phyloP scores from a whole-genome alignment of 2,329 filamentous ascomycete species.

The Ceratocystis colombiana region DNA sequence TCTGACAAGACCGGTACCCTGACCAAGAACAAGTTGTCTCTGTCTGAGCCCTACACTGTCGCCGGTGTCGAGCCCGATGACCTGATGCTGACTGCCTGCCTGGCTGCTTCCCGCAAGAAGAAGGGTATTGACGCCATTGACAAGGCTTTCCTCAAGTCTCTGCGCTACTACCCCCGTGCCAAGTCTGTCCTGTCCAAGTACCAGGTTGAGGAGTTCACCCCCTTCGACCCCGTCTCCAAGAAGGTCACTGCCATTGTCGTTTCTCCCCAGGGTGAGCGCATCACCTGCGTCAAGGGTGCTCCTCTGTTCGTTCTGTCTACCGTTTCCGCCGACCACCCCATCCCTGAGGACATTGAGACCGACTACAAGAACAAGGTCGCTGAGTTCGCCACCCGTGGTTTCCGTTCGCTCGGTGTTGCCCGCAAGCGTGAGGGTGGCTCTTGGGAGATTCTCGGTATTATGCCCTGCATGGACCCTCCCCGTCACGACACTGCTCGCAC shows the following conservation, averaged over 20 bases:
- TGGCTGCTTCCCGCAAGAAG: slow-evolving; percentile 86
- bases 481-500: slow-evolving; percentile 85
- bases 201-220: slow-evolving; percentile 73
- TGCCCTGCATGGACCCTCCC: slow-evolving; percentile 87
- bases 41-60: slow-evolving; percentile 75
- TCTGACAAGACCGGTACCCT: slow-evolving; percentile 90
- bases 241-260: slow-evolving; percentile 79
- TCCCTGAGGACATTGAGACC: slow-evolving; percentile 65
- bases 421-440: slow-evolving; percentile 71
- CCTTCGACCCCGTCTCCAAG: slow-evolving; percentile 88
- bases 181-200: slow-evolving; percentile 74
- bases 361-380: slow-evolving; percentile 89
- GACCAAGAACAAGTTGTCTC: slow-evolving; percentile 87
- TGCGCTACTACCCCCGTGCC: slow-evolving; percentile 71
- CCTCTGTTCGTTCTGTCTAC: slow-evolving; percentile 80
- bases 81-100: slow-evolving; percentile 82
- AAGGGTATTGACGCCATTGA: slow-evolving; percentile 93
- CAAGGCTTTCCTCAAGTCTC: slow-evolving; percentile 84
- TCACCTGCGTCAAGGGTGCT: slow-evolving; percentile 84
- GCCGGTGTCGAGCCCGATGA: slow-evolving; percentile 74
- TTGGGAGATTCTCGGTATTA: slow-evolving; percentile 90
- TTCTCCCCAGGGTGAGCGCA: slow-evolving; percentile 71
- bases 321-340: slow-evolving; percentile 72
- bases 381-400: slow-evolving; percentile 85
- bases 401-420: slow-evolving; percentile 86